Base-by-base conservation (phyloP, 805 yeast genomes). In the Starmerella vaccinii region DNA sequence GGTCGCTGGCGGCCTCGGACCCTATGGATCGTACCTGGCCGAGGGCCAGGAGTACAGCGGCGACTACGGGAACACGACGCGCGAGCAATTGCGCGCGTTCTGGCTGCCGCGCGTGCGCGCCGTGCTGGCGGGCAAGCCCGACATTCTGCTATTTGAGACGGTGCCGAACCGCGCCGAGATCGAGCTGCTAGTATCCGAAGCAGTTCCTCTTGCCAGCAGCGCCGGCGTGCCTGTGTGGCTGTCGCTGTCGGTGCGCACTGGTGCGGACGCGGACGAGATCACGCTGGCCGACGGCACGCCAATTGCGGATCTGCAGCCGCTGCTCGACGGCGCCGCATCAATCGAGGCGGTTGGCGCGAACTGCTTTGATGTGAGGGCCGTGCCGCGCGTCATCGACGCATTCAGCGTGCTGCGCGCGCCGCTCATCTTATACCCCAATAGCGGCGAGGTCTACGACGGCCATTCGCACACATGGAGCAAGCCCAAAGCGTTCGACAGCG, bases 31-130 rank as follows among this genome's bases (percentile, higher is more conserved):
- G 0, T 78, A 67, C 56, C 61, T 82, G 33, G 77, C 82, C 26
- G 72, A 77, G 55, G 87, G 88, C 0, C 72, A 82, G 0, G 95
- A 85, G 59, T 85, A 81, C 58, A 77, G 81, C 3, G 94, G 94
- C 1, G 71, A 78, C 46, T 84, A 83, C 62, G 72, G 71, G 10
- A 13, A 16, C n/a, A 68, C 64, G 7, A 61, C 66, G 2, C 61
- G 63, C 9, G 67, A 65, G 15, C 69, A 68, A 41, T 59, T 84
- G 49, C 62, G 59, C 7, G 64, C 66, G 18, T 82, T 81, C 66
- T 86, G 83, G 61, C 46, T 56, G 4, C 74, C 73, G 8, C 65
- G 78, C 51, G 64, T 76, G 9, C 56, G 65, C 7, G 71, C 66
- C 32, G 65, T 76, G 32, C 52, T 68, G 7, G 57, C 63, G 3